A percentile compares a stretch with the other conserved stretches of the same genome.
These are phyloP conservation scores for Eucalyptus tenuipes DNA, from an alignment of 345 rosid genomes.

Conservation along the genomic window DNA sequence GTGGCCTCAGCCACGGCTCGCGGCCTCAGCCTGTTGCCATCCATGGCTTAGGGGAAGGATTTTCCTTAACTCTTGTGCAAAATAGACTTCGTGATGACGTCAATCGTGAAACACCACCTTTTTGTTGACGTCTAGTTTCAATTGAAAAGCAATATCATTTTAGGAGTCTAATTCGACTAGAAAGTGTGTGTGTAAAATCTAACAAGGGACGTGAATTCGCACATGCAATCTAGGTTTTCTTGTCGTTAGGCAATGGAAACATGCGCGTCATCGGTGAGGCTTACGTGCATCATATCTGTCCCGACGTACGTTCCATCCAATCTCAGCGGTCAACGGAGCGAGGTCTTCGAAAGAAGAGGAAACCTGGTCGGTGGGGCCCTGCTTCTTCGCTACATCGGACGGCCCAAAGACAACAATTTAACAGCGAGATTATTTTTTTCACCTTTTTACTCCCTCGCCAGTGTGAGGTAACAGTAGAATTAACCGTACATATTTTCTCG, in stretches of 20 bases:
- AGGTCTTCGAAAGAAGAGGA: background rate
- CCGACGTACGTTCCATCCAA: background rate
- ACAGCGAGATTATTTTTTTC: background rate
- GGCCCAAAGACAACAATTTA: background rate
- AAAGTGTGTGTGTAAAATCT: background rate
- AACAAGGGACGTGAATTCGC: background rate
- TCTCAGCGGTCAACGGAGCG: background rate
- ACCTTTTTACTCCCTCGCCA: background rate
- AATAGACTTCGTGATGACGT: accelerated
- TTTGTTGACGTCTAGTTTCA: background rate
- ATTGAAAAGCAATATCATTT: background rate
- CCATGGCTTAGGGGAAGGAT: background rate
- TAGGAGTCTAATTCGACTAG: background rate
- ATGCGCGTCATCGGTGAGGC: background rate
- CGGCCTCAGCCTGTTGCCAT: background rate
- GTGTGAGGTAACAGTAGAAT: background rate
- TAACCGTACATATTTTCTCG: background rate
- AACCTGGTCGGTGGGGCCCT: background rate
- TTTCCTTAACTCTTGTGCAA: background rate
- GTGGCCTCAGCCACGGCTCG: background rate
- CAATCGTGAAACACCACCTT: background rate
- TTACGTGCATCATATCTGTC: background rate
- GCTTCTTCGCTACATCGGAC: background rate
- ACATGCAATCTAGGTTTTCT: background rate
- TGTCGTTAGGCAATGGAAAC: background rate